A percentile compares a stretch with the other conserved stretches of the same genome.
phyloP scores from a whole-genome alignment of 2,329 filamentous ascomycete species.

The Colletotrichum sp. region DNA sequence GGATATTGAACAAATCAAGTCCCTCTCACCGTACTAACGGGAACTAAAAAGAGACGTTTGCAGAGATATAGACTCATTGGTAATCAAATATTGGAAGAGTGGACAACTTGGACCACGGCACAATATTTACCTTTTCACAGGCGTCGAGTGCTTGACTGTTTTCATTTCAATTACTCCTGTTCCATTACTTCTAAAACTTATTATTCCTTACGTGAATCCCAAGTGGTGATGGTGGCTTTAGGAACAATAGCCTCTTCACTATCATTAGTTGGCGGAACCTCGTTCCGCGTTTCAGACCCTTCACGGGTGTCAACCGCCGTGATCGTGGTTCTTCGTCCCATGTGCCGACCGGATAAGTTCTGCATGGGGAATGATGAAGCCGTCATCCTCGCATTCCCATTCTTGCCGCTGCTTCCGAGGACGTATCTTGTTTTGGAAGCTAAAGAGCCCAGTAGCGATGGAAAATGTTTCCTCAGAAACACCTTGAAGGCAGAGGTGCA shows the following conservation, averaged over 20 bases:
- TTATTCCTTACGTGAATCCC: no score
- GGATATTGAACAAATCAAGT: no score
- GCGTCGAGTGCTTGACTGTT: no score
- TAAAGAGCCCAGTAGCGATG: neutral
- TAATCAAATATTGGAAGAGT: no score
- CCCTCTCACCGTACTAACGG: no score
- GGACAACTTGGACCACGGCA: no score
- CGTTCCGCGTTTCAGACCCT: neutral
- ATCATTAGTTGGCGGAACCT: neutral
- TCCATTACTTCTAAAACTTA: no score
- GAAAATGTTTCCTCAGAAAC: neutral
- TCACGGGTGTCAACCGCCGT: neutral
- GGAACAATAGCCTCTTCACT: neutral
- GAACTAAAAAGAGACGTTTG: no score
- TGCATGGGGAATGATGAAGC: neutral
- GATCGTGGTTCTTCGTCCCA: neutral
- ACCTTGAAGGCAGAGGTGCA: neutral
- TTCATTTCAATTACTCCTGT: no score
- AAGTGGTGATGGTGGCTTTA: accelerated
- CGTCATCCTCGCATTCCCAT: neutral
- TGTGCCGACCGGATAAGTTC: neutral
- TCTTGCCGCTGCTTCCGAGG: neutral
- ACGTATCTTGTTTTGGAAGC: neutral
- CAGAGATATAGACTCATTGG: no score
- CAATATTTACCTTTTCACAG: no score